These are phyloP conservation scores for Scopulariopsis brevicaulis DNA, from an alignment of 2,329 filamentous ascomycete genomes.

Conservation along the genomic window DNA sequence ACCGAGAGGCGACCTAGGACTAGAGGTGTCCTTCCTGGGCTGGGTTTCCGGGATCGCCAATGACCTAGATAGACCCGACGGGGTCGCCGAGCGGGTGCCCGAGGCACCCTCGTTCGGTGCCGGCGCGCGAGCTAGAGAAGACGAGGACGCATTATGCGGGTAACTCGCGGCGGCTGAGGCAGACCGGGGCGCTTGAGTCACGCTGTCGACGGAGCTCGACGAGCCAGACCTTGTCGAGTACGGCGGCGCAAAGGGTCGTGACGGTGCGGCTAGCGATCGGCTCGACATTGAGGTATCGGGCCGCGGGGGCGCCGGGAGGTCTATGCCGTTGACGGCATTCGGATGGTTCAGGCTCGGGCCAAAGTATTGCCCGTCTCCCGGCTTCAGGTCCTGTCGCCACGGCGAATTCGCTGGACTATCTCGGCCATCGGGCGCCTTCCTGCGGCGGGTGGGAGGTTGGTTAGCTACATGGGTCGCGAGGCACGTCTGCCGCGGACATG, in stretches of 20 bases:
- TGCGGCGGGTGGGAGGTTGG: neutral
- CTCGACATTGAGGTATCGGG: slow-evolving; percentile 8
- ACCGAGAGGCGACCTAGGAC: neutral
- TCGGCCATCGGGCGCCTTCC: neutral
- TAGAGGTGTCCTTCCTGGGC: neutral
- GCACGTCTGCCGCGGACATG: neutral
- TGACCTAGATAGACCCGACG: neutral
- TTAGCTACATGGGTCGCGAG: neutral
- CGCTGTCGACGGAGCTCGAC: slow-evolving; percentile 4
- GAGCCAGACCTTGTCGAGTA: slow-evolving; percentile 3
- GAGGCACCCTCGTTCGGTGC: neutral
- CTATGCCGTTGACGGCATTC: neutral
- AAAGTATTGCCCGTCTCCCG: neutral
- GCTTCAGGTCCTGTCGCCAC: slow-evolving; percentile 13
- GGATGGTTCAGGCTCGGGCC: neutral
- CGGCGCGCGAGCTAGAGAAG: neutral
- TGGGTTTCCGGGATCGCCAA: neutral
- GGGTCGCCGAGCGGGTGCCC: neutral
- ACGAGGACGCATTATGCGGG: neutral
- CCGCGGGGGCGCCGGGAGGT: slow-evolving; percentile 10
- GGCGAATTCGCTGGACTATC: neutral
- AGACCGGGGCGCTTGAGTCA: slow-evolving; percentile 3
- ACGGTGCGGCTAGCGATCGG: slow-evolving; percentile 4
- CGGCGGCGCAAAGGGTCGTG: neutral
- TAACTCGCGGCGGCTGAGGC: neutral